Percentiles rank a stretch among this genome's conserved stretches.
Evolutionary conservation across 139 green algal genomes (phyloP).

Genomic region (Ettlia oleoabundans): DNA sequence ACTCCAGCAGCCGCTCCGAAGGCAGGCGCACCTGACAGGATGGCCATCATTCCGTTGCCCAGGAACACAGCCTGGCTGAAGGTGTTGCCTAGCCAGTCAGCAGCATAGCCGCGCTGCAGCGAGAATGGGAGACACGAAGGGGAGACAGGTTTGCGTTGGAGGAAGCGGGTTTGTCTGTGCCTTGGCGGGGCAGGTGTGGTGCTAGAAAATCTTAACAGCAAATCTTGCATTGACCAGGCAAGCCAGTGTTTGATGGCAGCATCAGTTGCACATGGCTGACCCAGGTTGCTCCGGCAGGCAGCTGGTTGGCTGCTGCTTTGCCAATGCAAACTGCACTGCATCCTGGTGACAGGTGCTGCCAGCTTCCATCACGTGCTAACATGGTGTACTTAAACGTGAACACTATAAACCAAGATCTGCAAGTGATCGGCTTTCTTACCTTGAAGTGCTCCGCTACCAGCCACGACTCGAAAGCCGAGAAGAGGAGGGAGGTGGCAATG

Average conservation of each 20-base stretch:
- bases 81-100: constrained; percentile 82
- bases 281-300: no score
- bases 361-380: no score
- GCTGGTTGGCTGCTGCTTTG: no score
- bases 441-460: constrained; percentile 63
- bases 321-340: no score
- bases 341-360: no score
- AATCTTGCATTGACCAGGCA: no score
- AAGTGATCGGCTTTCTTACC: no score
- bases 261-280: no score
- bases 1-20: neutral
- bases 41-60: constrained; percentile 96
- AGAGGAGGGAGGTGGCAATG: constrained; percentile 96
- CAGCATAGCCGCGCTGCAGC: constrained; percentile 71
- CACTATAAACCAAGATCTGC: neutral
- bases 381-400: no score
- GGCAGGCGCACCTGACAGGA: constrained; percentile 56
- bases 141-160: neutral
- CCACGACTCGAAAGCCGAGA: constrained; percentile 97
- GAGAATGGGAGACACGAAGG: neutral
- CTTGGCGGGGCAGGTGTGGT: no score
- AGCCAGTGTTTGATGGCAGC: no score
- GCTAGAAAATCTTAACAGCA: no score
- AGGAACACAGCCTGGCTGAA: constrained; percentile 96
- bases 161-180: neutral